These are phyloP conservation scores for Chenopodium quinoa DNA, from an alignment of 148 eudicot genomes.

Conservation along the genomic window DNA sequence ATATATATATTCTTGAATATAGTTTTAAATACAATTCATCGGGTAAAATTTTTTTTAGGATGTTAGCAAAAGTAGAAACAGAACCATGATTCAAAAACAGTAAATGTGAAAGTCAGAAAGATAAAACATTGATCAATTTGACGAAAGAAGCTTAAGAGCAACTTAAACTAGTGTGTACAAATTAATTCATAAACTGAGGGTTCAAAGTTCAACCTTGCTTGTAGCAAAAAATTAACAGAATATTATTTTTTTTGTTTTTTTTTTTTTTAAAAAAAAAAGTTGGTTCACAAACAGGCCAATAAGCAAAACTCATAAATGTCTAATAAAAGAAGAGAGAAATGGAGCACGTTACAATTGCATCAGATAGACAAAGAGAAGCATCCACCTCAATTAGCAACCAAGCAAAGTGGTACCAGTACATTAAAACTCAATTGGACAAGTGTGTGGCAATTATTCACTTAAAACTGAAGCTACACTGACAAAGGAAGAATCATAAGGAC, in stretches of 20 bases:
- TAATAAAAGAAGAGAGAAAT: not conserved
- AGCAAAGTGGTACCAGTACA: conserved; percentile 10
- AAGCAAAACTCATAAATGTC: conserved; percentile 1
- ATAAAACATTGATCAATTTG: not conserved
- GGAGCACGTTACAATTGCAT: not conserved
- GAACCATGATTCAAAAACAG: not conserved
- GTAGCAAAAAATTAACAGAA: not conserved
- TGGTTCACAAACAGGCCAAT: not conserved
- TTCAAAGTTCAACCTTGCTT: not conserved
- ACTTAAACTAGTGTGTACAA: not conserved
- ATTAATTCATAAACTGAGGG: not conserved
- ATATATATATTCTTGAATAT: not conserved
- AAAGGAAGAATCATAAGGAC: conserved; percentile 8
- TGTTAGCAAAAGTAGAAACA: not conserved
- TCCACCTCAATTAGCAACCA: conserved; percentile 1
- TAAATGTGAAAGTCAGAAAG: not conserved
- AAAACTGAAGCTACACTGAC: conserved; percentile 13
- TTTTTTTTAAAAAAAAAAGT: no score
- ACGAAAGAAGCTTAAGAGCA: not conserved
- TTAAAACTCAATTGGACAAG: conserved; percentile 13
- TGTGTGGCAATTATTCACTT: conserved; percentile 14
- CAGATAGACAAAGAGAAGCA: not conserved
- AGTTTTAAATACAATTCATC: not conserved
- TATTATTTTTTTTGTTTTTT: not conserved
- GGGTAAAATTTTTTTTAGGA: not conserved